Evolutionary conservation across 108 stramenopile species (phyloP).

Genomic region (Stephanodiscus triporus): DNA sequence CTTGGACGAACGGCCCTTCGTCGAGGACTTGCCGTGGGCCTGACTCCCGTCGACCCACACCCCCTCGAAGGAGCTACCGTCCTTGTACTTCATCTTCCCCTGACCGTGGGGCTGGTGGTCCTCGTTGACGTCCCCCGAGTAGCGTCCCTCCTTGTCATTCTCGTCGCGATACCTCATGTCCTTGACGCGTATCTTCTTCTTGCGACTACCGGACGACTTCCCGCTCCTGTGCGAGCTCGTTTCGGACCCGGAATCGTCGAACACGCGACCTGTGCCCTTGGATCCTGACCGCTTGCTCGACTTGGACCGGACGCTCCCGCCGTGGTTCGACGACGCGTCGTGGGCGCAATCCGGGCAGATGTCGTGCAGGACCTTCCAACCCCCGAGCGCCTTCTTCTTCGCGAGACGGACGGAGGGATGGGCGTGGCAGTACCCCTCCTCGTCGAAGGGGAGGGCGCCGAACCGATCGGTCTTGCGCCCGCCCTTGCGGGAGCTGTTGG

Average conservation of each 20-base stretch:
- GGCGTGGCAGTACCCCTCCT: conserved; percentile 50
- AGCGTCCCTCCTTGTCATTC: conserved; percentile 38
- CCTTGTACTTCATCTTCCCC: conserved; percentile 52
- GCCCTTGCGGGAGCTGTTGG: conserved; percentile 24
- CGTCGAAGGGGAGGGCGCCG: conserved; percentile 46
- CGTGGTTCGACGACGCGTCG: conserved; percentile 34
- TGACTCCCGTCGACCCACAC: conserved; percentile 45
- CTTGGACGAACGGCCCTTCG: conserved; percentile 1
- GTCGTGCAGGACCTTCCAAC: conserved; percentile 51
- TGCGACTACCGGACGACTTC: conserved; percentile 23
- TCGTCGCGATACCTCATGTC: conserved; percentile 47
- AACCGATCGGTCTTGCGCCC: conserved; percentile 43
- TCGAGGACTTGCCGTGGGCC: conserved; percentile 41
- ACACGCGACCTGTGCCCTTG: conserved; percentile 38
- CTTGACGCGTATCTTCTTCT: conserved; percentile 51
- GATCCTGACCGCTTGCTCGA: conserved; percentile 11
- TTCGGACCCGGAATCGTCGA: conserved; percentile 35
- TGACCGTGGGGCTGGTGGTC: conserved; percentile 50
- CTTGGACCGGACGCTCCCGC: conserved; percentile 14
- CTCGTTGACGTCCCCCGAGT: conserved; percentile 46
- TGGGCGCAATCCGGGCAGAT: conserved; percentile 51
- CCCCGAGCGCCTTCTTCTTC: conserved; percentile 52
- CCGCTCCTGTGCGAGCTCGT: conserved; percentile 23
- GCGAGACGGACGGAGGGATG: conserved; percentile 43
- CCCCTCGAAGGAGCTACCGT: conserved; percentile 34